These are phyloP conservation scores for Leptosphaerulina australis DNA, from an alignment of 2,329 filamentous ascomycete species.

Conservation along the genomic window DNA sequence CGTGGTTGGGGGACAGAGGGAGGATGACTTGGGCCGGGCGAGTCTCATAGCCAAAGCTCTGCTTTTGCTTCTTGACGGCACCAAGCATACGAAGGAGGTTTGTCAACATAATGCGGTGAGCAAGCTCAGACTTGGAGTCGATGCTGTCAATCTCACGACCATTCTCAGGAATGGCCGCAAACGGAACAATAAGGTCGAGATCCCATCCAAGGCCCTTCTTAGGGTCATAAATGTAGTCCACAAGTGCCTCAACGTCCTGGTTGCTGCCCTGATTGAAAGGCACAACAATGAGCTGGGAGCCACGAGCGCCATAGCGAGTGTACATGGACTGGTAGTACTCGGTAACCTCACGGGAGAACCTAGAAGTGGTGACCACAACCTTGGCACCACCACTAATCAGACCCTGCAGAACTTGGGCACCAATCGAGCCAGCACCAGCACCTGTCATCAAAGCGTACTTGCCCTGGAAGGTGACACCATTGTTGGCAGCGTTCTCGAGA, in stretches of 20 bases:
- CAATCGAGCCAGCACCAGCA: slow-evolving; percentile 95
- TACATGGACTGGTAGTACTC: slow-evolving; percentile 99
- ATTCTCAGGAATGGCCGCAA: slow-evolving; percentile 96
- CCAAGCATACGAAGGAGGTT: slow-evolving; percentile 93
- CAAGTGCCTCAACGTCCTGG: slow-evolving; percentile 91
- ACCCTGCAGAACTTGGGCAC: slow-evolving; percentile 93
- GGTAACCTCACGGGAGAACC: slow-evolving; percentile 95
- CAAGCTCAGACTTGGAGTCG: slow-evolving; percentile 96
- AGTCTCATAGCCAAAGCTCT: slow-evolving; percentile 85
- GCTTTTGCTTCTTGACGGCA: slow-evolving; percentile 88
- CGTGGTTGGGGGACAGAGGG: slow-evolving; percentile 95
- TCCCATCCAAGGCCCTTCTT: slow-evolving; percentile 99
- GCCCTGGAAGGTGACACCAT: slow-evolving; percentile 88
- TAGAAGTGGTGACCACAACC: slow-evolving; percentile 94
- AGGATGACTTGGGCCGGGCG: slow-evolving; percentile 95
- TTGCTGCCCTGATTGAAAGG: slow-evolving; percentile 99
- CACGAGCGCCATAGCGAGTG: slow-evolving; percentile 87
- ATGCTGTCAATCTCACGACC: slow-evolving; percentile 96
- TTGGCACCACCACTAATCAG: slow-evolving; percentile 96
- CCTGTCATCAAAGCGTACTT: slow-evolving; percentile 99
- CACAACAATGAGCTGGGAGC: slow-evolving; percentile 95
- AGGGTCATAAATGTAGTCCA: slow-evolving; percentile 94
- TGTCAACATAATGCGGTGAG: slow-evolving; percentile 98
- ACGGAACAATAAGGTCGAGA: slow-evolving; percentile 92
- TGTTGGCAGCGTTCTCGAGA: slow-evolving; percentile 83